Base-by-base conservation (phyloP, 306 rosid genomes). In the Quercus bicolor region DNA sequence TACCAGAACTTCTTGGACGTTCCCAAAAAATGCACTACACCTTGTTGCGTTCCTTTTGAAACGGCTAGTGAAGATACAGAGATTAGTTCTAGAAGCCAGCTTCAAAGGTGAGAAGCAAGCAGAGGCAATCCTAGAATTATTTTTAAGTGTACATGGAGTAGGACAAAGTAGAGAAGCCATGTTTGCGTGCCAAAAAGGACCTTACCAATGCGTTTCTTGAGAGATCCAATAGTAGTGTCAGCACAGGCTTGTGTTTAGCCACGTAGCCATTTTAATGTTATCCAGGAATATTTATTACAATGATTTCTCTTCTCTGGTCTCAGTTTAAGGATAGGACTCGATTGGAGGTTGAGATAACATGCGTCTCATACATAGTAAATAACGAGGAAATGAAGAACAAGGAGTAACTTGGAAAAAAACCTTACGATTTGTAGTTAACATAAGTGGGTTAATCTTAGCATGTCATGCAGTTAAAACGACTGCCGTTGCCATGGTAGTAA, bases 141-240 rank as follows among this genome's bases (percentile, higher is more conserved):
- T 87, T 77, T 84, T 88, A 73, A 88, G 83, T 18, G 88, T 83
- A 75, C 83, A 72, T 45, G 93, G 60, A 54, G 82, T 80, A 64
- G 94, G 85, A 74, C 78, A 84, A 66, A 88, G 86, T 18, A 90
- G 76, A 54, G 93, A 84, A 71, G 90, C 94, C 98, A 92, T 94
- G 83, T 69, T 6, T 65, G 56, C 61, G 23, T 68, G 59, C 62
- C 43, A 28, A 33, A 19, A 61, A 80, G 72, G 56, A 23, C 51
- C 56, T 78, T 48, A 10, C 15, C 15, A 33, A 56, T 70, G 45
- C 71, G 56, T 73, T 68, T 78, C 24, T 48, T 9, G 52, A 26
- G 65, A 73, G 72, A 78, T 23, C 72, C 20, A 72, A 10, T 9
- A 12, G 8, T 77, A 60, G 53, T 31, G 78, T 83, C 73, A 78